A percentile compares a stretch with the other conserved stretches of the same genome.
Evolutionary conservation across 345 rosid species (phyloP).

Genomic region (Lepidium didymum): DNA sequence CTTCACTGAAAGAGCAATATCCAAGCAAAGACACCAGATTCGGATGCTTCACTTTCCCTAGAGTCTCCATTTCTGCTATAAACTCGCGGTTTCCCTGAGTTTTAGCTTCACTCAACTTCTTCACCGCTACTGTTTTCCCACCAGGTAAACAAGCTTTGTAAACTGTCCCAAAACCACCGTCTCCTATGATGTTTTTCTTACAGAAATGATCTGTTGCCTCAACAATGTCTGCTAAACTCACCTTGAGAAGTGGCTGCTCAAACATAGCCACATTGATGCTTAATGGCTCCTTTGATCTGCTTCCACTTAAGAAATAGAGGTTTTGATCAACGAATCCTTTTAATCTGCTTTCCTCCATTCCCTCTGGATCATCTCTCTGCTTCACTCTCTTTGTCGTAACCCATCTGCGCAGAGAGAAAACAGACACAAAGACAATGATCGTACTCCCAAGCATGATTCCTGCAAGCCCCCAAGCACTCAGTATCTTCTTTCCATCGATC

Average conservation of each 20-base stretch:
- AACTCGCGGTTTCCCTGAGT: slow-evolving; percentile 86
- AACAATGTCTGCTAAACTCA: slow-evolving; percentile 64
- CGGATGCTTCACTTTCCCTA: slow-evolving; percentile 90
- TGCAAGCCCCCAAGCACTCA: slow-evolving; percentile 48
- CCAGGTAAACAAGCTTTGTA: slow-evolving; percentile 58
- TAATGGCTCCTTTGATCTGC: slow-evolving; percentile 77
- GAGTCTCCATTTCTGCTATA: slow-evolving; percentile 90
- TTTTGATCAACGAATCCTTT: slow-evolving; percentile 45
- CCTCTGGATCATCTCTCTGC: slow-evolving; percentile 42
- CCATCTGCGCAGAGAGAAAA: slow-evolving; percentile 42
- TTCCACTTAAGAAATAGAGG: slow-evolving; percentile 56
- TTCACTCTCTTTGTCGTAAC: slow-evolving; percentile 25
- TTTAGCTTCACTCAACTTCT: slow-evolving; percentile 79
- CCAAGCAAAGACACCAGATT: slow-evolving; percentile 84
- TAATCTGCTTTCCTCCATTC: slow-evolving; percentile 42
- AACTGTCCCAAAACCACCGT: slow-evolving; percentile 91
- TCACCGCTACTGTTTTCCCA: slow-evolving; percentile 76
- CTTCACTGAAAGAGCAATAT: slow-evolving; percentile 73
- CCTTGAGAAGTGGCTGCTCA: slow-evolving; percentile 72
- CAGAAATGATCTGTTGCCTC: slow-evolving; percentile 73
- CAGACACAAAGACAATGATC: slow-evolving; percentile 30
- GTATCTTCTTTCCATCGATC: slow-evolving; percentile 22
- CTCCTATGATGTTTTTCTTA: slow-evolving; percentile 85
- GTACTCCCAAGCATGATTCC: slow-evolving; percentile 40
- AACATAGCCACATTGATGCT: slow-evolving; percentile 85